Evolutionary conservation across 495 filamentous ascomycete species (phyloP).

Genomic region (Lasiosphaeria hispida): DNA sequence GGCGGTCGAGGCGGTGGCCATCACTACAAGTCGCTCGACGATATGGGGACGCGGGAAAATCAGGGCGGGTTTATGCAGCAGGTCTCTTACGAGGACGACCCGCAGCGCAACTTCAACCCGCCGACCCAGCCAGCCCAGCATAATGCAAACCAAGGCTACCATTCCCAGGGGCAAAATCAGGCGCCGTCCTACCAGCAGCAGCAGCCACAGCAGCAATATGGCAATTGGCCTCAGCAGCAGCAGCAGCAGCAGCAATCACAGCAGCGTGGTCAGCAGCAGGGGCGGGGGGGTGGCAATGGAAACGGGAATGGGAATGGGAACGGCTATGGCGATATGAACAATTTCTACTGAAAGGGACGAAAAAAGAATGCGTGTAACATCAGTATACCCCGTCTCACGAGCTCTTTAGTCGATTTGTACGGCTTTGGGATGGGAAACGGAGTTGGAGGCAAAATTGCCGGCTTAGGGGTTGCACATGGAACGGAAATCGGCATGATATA

Average conservation of each 20-base stretch:
- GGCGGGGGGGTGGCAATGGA: too few species aligned
- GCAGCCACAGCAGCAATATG: conserved; percentile 19
- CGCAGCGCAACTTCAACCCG: conserved; percentile 16
- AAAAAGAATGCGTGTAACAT: background rate
- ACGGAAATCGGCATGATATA: background rate
- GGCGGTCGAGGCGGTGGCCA: conserved; percentile 34
- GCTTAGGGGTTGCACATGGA: background rate
- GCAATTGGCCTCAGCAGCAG: background rate
- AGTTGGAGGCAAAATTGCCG: background rate
- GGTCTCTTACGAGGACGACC: conserved; percentile 43
- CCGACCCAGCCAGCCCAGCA: conserved; percentile 21
- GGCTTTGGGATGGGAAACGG: background rate
- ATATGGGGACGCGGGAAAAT: conserved; percentile 40
- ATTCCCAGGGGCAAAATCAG: conserved; percentile 18
- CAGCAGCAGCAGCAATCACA: conserved; percentile 3
- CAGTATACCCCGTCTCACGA: background rate
- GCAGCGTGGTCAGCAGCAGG: conserved; percentile 22
- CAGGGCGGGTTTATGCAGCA: conserved; percentile 33
- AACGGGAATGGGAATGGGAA: background rate
- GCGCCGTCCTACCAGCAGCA: conserved; percentile 24
- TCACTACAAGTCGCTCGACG: conserved; percentile 41
- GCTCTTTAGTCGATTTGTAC: background rate
- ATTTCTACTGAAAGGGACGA: conserved; percentile 1
- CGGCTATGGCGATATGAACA: conserved; percentile 6
- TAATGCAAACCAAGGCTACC: conserved; percentile 14